Percentiles rank a stretch among this genome's conserved stretches.
phyloP scores from a whole-genome alignment of 352 stramenopile genomes.

The Globisporangium takayamanum region DNA sequence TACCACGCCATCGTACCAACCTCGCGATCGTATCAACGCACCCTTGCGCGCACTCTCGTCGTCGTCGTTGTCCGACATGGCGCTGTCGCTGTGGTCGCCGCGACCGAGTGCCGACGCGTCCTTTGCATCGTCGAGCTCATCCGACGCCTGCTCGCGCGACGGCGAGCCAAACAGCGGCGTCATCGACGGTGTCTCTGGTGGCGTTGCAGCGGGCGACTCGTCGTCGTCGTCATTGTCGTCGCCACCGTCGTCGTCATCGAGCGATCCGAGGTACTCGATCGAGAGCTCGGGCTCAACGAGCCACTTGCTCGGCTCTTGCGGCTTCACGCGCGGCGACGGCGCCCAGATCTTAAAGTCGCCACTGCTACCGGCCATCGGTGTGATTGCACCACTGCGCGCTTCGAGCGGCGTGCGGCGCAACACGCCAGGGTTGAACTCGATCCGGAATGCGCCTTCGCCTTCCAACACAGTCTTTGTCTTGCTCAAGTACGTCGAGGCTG shows the following conservation, averaged over 20 bases:
- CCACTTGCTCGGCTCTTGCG: conserved; percentile 74
- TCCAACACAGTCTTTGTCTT: conserved; percentile 81
- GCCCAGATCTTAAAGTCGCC: conserved; percentile 76
- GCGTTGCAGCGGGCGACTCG: conserved; percentile 56
- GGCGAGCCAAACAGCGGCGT: conserved; percentile 70
- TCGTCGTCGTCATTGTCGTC: conserved; percentile 70
- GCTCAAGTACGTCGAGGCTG: conserved; percentile 40
- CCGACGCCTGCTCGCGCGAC: conserved; percentile 28
- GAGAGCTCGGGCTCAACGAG: conserved; percentile 69
- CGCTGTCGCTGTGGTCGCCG: conserved; percentile 31
- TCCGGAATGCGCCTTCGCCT: conserved; percentile 76
- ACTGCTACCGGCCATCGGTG: conserved; percentile 24
- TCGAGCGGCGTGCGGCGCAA: conserved; percentile 71
- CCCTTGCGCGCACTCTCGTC: conserved; percentile 33
- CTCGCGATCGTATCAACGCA: neutral
- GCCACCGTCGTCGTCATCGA: conserved; percentile 54
- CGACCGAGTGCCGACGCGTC: conserved; percentile 20
- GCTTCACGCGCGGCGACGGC: conserved; percentile 66
- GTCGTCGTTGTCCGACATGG: conserved; percentile 30
- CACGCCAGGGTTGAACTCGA: conserved; percentile 78
- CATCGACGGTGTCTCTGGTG: conserved; percentile 56
- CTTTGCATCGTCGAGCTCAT: conserved; percentile 39
- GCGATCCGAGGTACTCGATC: conserved; percentile 76
- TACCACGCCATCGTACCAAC: neutral
- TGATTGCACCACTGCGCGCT: conserved; percentile 20